phyloP scores from a whole-genome alignment of 495 filamentous ascomycete genomes.

The Penicillium bovifimosum region DNA sequence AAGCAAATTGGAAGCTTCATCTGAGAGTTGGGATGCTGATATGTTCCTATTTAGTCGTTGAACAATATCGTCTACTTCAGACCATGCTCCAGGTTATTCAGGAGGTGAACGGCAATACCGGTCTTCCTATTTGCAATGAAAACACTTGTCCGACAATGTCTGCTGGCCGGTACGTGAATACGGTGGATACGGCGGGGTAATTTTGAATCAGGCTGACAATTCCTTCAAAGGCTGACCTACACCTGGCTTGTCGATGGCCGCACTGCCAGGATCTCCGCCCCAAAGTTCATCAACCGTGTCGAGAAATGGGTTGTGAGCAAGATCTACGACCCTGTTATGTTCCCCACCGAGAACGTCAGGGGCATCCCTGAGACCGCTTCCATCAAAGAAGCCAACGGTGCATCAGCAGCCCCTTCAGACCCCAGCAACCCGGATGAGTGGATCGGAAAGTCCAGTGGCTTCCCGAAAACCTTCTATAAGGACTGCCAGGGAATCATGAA shows the following conservation, averaged over 20 bases:
- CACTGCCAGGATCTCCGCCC: slow-evolving; percentile 62
- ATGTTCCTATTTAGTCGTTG: slow-evolving; percentile 57
- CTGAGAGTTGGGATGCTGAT: slow-evolving; percentile 16
- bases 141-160: slow-evolving; percentile 85
- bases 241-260: slow-evolving; percentile 66
- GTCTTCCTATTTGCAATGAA: slow-evolving; percentile 72
- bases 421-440: slow-evolving; percentile 57
- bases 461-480: slow-evolving; percentile 77
- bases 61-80: slow-evolving; percentile 82
- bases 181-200: slow-evolving; percentile 31
- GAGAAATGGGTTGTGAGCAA: slow-evolving; percentile 93
- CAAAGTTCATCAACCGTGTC: slow-evolving; percentile 85
- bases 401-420: slow-evolving; percentile 40
- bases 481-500: slow-evolving; percentile 88
- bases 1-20: slow-evolving; percentile 19
- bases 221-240: slow-evolving; percentile 70
- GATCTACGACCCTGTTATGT: slow-evolving; percentile 77
- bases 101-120: slow-evolving; percentile 64
- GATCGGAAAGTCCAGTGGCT: slow-evolving; percentile 83
- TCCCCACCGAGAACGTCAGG: slow-evolving; percentile 70
- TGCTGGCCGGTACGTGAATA: slow-evolving; percentile 69
- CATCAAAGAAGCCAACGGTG: slow-evolving; percentile 52
- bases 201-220: slow-evolving; percentile 7
- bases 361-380: slow-evolving; percentile 51
- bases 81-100: slow-evolving; percentile 79